Evolutionary conservation across 2,329 filamentous ascomycete species (phyloP).

Genomic region (Colletotrichum sidae): DNA sequence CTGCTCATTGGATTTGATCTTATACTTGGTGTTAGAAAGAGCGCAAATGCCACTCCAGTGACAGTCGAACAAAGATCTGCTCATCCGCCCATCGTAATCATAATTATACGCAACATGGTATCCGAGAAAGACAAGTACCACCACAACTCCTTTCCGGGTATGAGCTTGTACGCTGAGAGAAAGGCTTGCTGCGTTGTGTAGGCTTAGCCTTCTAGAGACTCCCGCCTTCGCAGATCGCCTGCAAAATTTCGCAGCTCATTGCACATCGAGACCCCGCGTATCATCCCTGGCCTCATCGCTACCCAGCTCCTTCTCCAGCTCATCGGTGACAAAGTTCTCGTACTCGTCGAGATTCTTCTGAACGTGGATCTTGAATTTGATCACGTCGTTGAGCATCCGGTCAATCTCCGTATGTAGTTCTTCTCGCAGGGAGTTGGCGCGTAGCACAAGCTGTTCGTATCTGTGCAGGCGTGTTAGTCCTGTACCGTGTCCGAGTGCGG

Average conservation of each 20-base stretch:
- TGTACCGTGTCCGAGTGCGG: neutral
- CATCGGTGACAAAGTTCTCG: conserved; percentile 91
- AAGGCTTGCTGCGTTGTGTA: neutral
- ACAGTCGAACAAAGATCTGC: too few species aligned
- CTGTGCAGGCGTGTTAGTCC: conserved; percentile 53
- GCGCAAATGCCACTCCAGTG: too few species aligned
- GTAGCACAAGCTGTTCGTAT: conserved; percentile 91
- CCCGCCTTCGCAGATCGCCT: conserved; percentile 4
- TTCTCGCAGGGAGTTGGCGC: conserved; percentile 86
- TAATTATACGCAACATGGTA: conserved; percentile 37
- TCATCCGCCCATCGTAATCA: neutral
- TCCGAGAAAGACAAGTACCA: conserved; percentile 26
- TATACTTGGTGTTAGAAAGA: too few species aligned
- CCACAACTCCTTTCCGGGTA: conserved; percentile 6
- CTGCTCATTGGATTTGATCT: too few species aligned
- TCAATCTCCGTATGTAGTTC: conserved; percentile 98
- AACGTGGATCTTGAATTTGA: conserved; percentile 98
- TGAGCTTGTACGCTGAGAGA: conserved; percentile 18
- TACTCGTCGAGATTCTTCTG: conserved; percentile 94
- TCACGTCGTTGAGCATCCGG: conserved; percentile 94
- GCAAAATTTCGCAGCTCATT: conserved; percentile 39
- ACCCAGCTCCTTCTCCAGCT: conserved; percentile 88
- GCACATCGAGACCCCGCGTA: conserved; percentile 63
- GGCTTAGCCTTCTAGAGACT: too few species aligned
- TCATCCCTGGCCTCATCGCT: conserved; percentile 69